Percentiles rank a stretch among this genome's conserved stretches.
Conservation (phyloP, 2,329 filamentous ascomycete species). For the Talaromyces sp. region DNA sequence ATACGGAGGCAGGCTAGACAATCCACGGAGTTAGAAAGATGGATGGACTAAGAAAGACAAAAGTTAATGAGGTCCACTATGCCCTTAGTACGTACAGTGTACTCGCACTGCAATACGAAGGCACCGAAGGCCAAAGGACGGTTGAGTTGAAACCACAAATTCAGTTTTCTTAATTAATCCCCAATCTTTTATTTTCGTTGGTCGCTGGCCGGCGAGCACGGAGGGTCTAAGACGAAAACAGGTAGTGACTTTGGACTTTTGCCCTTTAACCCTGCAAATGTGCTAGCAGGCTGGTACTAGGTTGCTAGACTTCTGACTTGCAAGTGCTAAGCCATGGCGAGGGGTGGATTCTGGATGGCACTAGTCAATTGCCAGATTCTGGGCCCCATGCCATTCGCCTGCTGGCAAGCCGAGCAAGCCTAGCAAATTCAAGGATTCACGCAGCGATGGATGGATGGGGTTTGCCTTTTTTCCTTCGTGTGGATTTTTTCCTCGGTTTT, state of each 20-base stretch:
- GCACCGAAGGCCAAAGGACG: background rate
- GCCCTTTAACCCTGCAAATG: background rate
- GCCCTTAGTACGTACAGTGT: background rate
- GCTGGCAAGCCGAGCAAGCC: background rate
- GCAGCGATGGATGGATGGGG: background rate
- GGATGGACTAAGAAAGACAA: background rate
- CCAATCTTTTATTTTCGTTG: background rate
- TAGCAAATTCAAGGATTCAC: background rate
- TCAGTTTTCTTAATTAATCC: background rate
- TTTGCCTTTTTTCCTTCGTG: background rate
- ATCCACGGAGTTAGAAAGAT: background rate
- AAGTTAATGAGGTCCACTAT: conserved; percentile 1
- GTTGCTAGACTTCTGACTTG: background rate
- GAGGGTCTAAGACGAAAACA: background rate
- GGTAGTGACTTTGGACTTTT: background rate
- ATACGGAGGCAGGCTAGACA: background rate
- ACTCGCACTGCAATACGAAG: background rate
- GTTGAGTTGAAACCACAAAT: background rate
- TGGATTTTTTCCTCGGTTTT: background rate
- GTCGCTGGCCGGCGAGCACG: background rate
- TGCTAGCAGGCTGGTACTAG: background rate
- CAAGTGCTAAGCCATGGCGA: background rate
- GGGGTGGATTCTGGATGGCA: background rate
- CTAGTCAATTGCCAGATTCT: conserved; percentile 1
- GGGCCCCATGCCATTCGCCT: background rate